These are phyloP conservation scores for Tuber borchii DNA, from an alignment of 495 filamentous ascomycete genomes.

Conservation along the genomic window DNA sequence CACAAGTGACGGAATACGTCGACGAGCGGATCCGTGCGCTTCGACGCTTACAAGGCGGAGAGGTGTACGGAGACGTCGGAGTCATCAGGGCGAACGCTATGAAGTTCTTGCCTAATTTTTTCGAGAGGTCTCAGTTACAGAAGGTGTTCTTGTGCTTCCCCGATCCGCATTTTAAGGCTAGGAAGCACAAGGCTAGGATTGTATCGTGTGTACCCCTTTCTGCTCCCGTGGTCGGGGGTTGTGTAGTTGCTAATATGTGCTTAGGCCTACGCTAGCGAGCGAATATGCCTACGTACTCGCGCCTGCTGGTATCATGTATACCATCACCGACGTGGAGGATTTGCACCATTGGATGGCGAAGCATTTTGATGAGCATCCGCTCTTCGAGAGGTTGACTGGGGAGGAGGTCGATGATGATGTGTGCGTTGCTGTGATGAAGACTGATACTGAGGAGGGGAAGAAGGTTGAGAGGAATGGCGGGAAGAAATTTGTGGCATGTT, in stretches of 20 bases:
- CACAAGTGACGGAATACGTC: conserved; percentile 80
- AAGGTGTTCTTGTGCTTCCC: conserved; percentile 98
- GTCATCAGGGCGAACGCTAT: conserved; percentile 89
- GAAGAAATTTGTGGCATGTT: conserved; percentile 79
- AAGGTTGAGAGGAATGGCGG: conserved; percentile 90
- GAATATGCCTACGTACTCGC: conserved; percentile 87
- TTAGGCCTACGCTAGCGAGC: conserved; percentile 63
- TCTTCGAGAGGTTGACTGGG: conserved; percentile 59
- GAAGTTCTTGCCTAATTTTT: conserved; percentile 98
- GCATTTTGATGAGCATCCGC: conserved; percentile 67
- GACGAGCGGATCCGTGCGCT: conserved; percentile 77
- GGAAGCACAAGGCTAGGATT: conserved; percentile 95
- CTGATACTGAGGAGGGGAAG: conserved; percentile 91
- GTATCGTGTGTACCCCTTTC: conserved; percentile 50
- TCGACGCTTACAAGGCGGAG: conserved; percentile 50
- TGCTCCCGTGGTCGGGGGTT: not conserved
- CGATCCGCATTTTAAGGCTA: conserved; percentile 93
- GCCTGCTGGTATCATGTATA: conserved; percentile 82
- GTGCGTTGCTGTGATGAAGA: conserved; percentile 73
- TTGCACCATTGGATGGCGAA: conserved; percentile 85
- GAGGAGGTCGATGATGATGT: conserved; percentile 65
- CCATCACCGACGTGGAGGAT: conserved; percentile 94
- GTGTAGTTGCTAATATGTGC: conserved; percentile 15
- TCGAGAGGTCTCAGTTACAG: conserved; percentile 50
- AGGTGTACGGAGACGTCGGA: conserved; percentile 72